Evolutionary conservation across 2,329 filamentous ascomycete species (phyloP).

Genomic region (Endoconidiophora laricicola): DNA sequence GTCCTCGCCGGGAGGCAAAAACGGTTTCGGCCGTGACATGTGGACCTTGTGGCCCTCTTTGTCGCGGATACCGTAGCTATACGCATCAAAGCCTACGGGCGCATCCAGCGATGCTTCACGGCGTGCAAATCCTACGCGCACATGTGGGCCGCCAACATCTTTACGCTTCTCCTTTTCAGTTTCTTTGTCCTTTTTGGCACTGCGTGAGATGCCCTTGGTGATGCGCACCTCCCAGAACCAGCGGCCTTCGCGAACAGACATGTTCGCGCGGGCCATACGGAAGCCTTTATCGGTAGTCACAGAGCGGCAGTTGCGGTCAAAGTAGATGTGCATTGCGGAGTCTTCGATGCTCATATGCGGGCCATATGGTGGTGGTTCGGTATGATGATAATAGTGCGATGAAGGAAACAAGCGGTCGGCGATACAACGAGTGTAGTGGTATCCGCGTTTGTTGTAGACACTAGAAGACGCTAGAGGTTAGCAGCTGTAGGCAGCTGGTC

Average conservation of each 20-base stretch:
- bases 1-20: slow-evolving; percentile 63
- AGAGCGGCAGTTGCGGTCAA: slow-evolving; percentile 57
- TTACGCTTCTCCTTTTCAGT: slow-evolving; percentile 21
- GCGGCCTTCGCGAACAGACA: slow-evolving; percentile 73
- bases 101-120: slow-evolving; percentile 69
- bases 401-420: slow-evolving; percentile 77
- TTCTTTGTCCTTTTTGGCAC: slow-evolving; percentile 20
- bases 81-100: slow-evolving; percentile 74
- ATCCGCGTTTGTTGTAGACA: slow-evolving; percentile 52
- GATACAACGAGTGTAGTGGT: slow-evolving; percentile 80
- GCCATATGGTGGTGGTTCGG: slow-evolving; percentile 68
- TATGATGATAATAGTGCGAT: slow-evolving; percentile 75
- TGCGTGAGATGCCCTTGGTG: slow-evolving; percentile 50
- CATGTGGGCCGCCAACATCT: slow-evolving; percentile 37
- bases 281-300: slow-evolving; percentile 88
- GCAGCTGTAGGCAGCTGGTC: not conserved
- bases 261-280: slow-evolving; percentile 78
- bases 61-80: slow-evolving; percentile 87
- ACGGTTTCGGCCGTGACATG: slow-evolving; percentile 83
- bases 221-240: slow-evolving; percentile 94
- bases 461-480: slow-evolving; percentile 19
- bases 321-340: slow-evolving; percentile 67
- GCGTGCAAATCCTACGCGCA: slow-evolving; percentile 76
- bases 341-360: slow-evolving; percentile 88
- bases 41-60: slow-evolving; percentile 81